phyloP scores from a whole-genome alignment of 2,329 filamentous ascomycete species.

The Phaeoacremonium minimum region DNA sequence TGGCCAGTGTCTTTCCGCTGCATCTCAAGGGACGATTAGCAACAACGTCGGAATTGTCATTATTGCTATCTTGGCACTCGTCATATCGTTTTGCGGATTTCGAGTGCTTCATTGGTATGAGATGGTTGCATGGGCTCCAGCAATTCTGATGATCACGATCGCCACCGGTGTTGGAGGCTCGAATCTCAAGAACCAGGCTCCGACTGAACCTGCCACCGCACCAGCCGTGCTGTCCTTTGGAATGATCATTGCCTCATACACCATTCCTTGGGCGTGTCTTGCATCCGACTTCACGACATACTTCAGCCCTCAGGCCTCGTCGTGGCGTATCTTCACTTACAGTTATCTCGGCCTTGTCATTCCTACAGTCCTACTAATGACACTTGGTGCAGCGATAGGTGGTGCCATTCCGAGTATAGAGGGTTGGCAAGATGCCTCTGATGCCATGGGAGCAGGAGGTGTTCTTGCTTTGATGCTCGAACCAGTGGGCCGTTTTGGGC shows the following conservation, averaged over 20 bases:
- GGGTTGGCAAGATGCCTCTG: constrained; percentile 2
- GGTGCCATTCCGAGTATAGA: constrained; percentile 4
- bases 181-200: constrained; percentile 41
- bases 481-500: constrained; percentile 4
- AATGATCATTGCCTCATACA: constrained; percentile 58
- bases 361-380: constrained; percentile 5
- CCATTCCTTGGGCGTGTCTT: background rate
- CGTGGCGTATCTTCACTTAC: constrained; percentile 2
- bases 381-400: constrained; percentile 8
- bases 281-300: background rate
- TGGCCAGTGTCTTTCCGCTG: constrained; percentile 53
- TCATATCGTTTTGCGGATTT: constrained; percentile 60
- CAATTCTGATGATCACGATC: constrained; percentile 50
- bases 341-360: constrained; percentile 2
- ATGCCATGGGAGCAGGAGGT: constrained; percentile 1
- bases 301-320: background rate
- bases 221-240: constrained; percentile 49
- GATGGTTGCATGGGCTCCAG: constrained; percentile 52
- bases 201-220: constrained; percentile 34
- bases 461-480: constrained; percentile 3
- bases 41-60: constrained; percentile 57
- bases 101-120: constrained; percentile 53
- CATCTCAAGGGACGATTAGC: constrained; percentile 42
- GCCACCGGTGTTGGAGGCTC: constrained; percentile 49
- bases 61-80: constrained; percentile 48